Evolutionary conservation across 1,139 yeast species (phyloP), one percentile per base, ranked within the genome.

Genomic region (Yamadazyma oceani): DNA sequence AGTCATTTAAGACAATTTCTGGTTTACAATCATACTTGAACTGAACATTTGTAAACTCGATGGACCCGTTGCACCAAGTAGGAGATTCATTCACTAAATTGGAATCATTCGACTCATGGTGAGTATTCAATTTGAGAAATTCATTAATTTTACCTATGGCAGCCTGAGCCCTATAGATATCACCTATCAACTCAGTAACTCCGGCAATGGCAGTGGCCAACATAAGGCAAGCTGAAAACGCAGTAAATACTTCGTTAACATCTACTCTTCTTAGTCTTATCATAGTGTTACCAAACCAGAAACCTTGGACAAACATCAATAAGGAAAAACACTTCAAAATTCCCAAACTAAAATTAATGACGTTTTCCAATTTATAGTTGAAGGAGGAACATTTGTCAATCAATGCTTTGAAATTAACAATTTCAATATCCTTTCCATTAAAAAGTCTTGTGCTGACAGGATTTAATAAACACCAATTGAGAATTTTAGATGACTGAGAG

Each of bases 271-370:
- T 78, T 4, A 61, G 56, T 31, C 63, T 60, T 3, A 88, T 82
- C 68, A 86, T 73, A 35, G 69, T 64, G 26, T 82, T 75, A 3
- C 97, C 98, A 60, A 82, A 90, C 85, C 95, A 89, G 51, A 90
- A 86, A 0, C 94, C 95, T 57, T 88, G 96, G 2, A 89, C 86
- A 66, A 90, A 89, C 80, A 88, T 82, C 53, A 80, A 55, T 26
- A 87, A 65, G 0, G 83, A 70, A 6, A 89, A 48, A 13, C 77
- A 64, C 48, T 82, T 76, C 38, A 84, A 58, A 0, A 75, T 38
- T 0, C 86, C 83, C 17, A 75, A 61, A 52, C 88, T 90, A 0
- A 78, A 57, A 10, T 83, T 67, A 11, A 78, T 64, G 7, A 69
- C 74, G 13, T 75, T 54, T 11, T 80, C 69, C 35, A 79, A 60